These are phyloP conservation scores for Effrenium voratum DNA, from an alignment of 73 alveolate species.

Conservation along the genomic window DNA sequence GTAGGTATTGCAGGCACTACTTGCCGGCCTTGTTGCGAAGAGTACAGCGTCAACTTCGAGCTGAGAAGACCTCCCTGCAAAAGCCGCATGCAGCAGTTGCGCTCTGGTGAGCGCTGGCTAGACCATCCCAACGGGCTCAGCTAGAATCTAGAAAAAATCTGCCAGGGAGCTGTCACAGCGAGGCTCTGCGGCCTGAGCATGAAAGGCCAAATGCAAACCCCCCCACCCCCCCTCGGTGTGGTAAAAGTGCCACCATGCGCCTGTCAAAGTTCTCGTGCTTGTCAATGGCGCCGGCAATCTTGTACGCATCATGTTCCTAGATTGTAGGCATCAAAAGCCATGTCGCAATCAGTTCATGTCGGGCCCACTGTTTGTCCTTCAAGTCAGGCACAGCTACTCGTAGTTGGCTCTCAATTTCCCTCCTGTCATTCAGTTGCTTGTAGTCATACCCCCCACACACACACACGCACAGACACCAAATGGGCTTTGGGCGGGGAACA, in stretches of 20 bases:
- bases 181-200: too few species aligned
- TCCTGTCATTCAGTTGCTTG: background rate
- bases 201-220: too few species aligned
- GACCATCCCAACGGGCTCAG: too few species aligned
- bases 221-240: background rate
- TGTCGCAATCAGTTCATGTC: background rate
- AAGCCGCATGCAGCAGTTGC: too few species aligned
- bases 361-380: conserved; percentile 15
- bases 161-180: too few species aligned
- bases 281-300: conserved; percentile 77
- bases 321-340: background rate
- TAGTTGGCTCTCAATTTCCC: conserved; percentile 56
- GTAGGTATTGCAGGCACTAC: background rate
- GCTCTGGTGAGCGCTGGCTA: too few species aligned
- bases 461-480: background rate
- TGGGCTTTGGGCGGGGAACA: background rate
- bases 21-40: conserved; percentile 52
- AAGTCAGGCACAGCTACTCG: conserved; percentile 33
- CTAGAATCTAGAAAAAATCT: too few species aligned
- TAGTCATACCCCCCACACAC: background rate
- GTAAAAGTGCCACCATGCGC: background rate
- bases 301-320: conserved; percentile 40
- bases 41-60: conserved; percentile 22
- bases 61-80: conserved; percentile 23
- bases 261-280: conserved; percentile 84